These are phyloP conservation scores for Pleurotus pulmonarius DNA, from an alignment of 768 basidiomycete species.

Conservation along the genomic window DNA sequence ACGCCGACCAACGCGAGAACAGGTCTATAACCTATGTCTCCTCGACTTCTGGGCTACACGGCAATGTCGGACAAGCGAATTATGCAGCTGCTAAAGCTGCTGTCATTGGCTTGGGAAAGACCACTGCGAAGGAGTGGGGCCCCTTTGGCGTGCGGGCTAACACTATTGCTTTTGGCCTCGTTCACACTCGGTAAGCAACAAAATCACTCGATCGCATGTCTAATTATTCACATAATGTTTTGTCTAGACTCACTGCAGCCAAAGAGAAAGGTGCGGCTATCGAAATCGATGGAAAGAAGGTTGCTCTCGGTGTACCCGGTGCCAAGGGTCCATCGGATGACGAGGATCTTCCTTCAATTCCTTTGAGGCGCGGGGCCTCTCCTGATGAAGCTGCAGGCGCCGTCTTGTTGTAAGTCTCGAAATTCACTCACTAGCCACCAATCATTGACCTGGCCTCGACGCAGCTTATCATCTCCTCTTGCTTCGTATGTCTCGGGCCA, in stretches of 20 bases:
- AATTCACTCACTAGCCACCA: not conserved
- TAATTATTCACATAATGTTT: not conserved
- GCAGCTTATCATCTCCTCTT: constrained; percentile 72
- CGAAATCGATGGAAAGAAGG: constrained; percentile 80
- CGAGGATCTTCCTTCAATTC: constrained; percentile 41
- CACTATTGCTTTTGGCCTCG: constrained; percentile 73
- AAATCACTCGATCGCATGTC: not conserved
- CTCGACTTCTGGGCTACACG: constrained; percentile 79
- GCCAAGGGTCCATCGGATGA: constrained; percentile 33
- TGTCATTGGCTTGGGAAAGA: constrained; percentile 78
- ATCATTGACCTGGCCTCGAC: not conserved
- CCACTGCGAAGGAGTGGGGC: constrained; percentile 87
- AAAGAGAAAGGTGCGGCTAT: constrained; percentile 77
- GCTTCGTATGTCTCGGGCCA: constrained; percentile 81
- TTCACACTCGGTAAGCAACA: constrained; percentile 61
- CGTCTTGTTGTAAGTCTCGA: constrained; percentile 63
- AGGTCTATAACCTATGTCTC: constrained; percentile 81
- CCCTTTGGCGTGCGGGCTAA: constrained; percentile 79
- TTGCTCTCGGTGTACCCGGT: constrained; percentile 75
- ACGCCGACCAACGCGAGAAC: constrained; percentile 58
- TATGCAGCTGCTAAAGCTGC: constrained; percentile 80
- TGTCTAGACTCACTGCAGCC: constrained; percentile 61
- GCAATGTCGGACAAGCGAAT: constrained; percentile 83
- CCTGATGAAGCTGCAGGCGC: constrained; percentile 76
- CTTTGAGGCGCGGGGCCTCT: constrained; percentile 64